Base-by-base conservation (phyloP, 352 stramenopile species). In the Phytophthora boehmeriae region DNA sequence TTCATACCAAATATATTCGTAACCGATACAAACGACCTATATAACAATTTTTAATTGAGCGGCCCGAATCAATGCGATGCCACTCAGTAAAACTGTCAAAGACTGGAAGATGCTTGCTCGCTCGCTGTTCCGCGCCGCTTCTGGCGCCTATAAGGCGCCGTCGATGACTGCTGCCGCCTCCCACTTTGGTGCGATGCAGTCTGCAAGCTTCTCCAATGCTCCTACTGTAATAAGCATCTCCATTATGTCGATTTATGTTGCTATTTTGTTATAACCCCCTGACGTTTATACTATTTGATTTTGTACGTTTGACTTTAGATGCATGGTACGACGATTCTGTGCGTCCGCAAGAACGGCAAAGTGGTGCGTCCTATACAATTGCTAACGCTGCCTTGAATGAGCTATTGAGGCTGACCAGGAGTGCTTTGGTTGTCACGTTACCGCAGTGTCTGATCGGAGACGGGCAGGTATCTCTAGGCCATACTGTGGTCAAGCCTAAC, bases 301-400 rank as follows among this genome's bases (percentile, higher is more conserved):
- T 53, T 11, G 13, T 56, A 10, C 49, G 27, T 35, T 34, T 19
- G 6, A 11, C 23, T 19, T 10, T 71, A 94, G 77, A 93, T 97
- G 89, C 92, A 98, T 69, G 94, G 90, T 32, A 99, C 97, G 28
- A 99, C 97, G 17, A 99, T 99, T 56, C 76, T 99, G 10, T 99
- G 95, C 66, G 97, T 99, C 42, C 94, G 96, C 39, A 99, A 99
- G 76, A 89, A 98, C 55, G 96, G 94, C 47, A 98, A 98, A 86
- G 96, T 99, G 65, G 98, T 98, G 58, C 48, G 83, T 77, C 47
- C 5, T 3, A 35, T 17, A 45, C 13, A 27, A 0, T 8, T 6
- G 8, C 14, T 23, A 14, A 20, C 13, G 20, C 1, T 59, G 16
- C 17, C 43, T 11, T 30, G 20, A 20, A 17, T 44, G 13, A 19